Evolutionary conservation across 2,329 filamentous ascomycete genomes (phyloP).

Genomic region (Cordyceps javanica): DNA sequence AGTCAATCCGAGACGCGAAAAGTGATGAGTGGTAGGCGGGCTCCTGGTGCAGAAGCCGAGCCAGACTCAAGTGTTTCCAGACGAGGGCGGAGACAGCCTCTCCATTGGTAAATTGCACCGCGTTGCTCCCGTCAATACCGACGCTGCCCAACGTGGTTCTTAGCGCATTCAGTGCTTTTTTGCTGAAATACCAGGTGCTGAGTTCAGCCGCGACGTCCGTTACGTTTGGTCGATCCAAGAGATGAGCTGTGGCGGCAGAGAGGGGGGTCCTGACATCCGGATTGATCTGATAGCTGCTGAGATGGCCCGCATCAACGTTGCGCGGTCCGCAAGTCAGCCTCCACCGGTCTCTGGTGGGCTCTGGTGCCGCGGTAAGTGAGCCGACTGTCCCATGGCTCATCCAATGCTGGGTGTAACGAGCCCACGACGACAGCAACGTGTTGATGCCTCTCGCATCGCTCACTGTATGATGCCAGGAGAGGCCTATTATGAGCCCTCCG

Average conservation of each 20-base stretch:
- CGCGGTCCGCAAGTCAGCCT: not conserved
- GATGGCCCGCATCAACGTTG: not conserved
- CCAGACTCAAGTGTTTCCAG: constrained; percentile 4
- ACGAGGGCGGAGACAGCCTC: not conserved
- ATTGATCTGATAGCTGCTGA: not conserved
- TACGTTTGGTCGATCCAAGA: not conserved
- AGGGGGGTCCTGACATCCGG: not conserved
- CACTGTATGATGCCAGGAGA: not conserved
- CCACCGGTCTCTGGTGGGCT: not conserved
- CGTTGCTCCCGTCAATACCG: not conserved
- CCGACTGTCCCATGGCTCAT: not conserved
- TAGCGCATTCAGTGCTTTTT: not conserved
- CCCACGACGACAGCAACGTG: not conserved
- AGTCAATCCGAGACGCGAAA: not conserved
- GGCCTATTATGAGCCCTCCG: not conserved
- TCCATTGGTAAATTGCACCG: not conserved
- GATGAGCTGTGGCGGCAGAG: not conserved
- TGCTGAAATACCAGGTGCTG: not conserved
- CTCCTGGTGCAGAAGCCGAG: not conserved
- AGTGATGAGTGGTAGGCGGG: not conserved
- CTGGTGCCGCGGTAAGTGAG: not conserved
- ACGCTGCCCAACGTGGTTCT: not conserved
- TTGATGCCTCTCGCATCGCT: not conserved
- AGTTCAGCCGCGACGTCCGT: not conserved
- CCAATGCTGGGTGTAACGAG: not conserved